Evolutionary conservation across 106 monocot species (phyloP), one percentile per base, ranked within the genome.

Genomic region (Allium fistulosum): DNA sequence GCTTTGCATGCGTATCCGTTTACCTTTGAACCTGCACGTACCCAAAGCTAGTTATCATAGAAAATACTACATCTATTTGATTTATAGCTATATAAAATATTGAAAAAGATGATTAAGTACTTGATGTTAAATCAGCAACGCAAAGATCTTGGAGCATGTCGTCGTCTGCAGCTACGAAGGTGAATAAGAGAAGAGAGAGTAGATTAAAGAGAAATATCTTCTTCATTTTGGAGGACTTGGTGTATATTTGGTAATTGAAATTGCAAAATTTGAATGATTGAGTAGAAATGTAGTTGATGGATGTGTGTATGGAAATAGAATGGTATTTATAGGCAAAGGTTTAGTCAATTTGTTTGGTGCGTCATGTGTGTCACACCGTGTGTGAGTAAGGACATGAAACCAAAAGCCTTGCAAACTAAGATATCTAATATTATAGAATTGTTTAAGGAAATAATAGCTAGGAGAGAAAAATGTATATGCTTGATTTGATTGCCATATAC

Each of bases 61-160:
- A 11, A 53, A 27, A 48, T 64, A 59, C 1, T 17, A 18, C 2
- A 59, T 17, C 12, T 10, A 28, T 15, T 26, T 11, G 12, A 7
- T 51, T 18, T 7, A 9, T 6, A 13, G 49, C 47, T 11, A 62
- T 62, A 8, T 62, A 62, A 66, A 22, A 18, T 2, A 17, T 4
- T 1, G 4, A 48, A 49, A 11, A 22, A 27, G 58, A 53, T 15
- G 9, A 16, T 10, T 9, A 22, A 46, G 46, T 77, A 82, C 82
- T 62, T 12, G 82, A 65, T 7, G 52, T 76, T 50, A 71, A 70
- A 67, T 82, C 82, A 22, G 82, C 86, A 53, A 82, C 82, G 59
- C 89, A 90, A 57, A 90, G n/a, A 46, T 90, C 89, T 48, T 90
- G 89, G 69, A 90, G 90, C 78, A 76, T 65, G 74, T 83, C 69